These are phyloP conservation scores for Salix viminalis DNA, from an alignment of 345 rosid species.

Conservation along the genomic window DNA sequence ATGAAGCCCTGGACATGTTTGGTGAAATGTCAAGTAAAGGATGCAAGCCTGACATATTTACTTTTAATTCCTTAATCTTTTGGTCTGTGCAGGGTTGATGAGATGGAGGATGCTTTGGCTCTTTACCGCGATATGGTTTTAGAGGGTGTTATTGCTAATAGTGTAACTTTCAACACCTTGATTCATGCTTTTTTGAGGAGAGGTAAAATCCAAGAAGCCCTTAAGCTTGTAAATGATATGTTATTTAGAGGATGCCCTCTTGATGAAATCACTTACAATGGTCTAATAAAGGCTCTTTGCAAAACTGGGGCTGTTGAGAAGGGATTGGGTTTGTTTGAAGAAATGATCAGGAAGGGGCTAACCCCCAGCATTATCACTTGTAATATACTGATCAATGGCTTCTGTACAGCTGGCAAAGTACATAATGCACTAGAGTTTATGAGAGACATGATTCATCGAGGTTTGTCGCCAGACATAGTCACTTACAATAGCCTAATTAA, in stretches of 20 bases:
- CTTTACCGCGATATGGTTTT: conserved; percentile 61
- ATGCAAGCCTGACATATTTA: conserved; percentile 70
- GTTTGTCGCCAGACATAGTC: conserved; percentile 69
- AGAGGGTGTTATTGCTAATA: conserved; percentile 77
- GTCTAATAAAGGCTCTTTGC: conserved; percentile 68
- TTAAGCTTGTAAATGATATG: conserved; percentile 76
- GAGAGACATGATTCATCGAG: conserved; percentile 67
- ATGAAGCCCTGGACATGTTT: conserved; percentile 50
- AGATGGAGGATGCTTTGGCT: conserved; percentile 54
- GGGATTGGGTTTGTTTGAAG: conserved; percentile 73
- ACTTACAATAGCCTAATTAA: conserved; percentile 75
- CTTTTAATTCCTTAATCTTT: conserved; percentile 70
- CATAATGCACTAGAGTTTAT: conserved; percentile 60
- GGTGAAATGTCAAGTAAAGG: conserved; percentile 69
- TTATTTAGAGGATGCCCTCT: conserved; percentile 63
- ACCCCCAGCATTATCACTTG: conserved; percentile 56
- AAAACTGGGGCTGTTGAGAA: conserved; percentile 55
- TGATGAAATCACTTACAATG: conserved; percentile 70
- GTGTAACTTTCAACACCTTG: conserved; percentile 73
- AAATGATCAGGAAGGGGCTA: conserved; percentile 59
- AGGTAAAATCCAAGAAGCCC: conserved; percentile 62
- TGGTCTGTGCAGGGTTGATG: conserved; percentile 60
- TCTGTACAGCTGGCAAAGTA: conserved; percentile 59
- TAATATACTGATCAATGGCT: conserved; percentile 68
- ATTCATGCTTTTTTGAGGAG: conserved; percentile 55